A percentile compares a stretch with the other conserved stretches of the same genome.
Conservation (phyloP, 2,329 filamentous ascomycete genomes). For the Pseudogymnoascus sp. region DNA sequence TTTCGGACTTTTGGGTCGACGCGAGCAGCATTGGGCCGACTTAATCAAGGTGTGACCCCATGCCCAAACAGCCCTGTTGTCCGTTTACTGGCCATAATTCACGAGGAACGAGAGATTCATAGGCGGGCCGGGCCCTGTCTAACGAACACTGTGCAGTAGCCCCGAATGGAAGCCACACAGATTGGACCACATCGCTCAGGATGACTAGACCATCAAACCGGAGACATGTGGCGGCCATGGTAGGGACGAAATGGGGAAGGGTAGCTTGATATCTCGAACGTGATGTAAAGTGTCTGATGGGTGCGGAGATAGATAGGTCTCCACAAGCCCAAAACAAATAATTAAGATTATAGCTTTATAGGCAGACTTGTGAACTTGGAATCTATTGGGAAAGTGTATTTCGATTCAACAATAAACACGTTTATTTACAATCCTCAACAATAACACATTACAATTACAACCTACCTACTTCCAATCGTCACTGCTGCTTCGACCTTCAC, state of each 20-base stretch:
- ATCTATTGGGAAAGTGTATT: neutral
- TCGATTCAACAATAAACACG: neutral
- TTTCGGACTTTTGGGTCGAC: conserved; percentile 4
- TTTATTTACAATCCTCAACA: neutral
- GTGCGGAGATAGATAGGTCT: conserved; percentile 5
- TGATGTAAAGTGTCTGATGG: neutral
- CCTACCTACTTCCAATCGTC: neutral
- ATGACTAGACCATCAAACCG: conserved; percentile 2
- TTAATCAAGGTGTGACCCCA: conserved; percentile 6
- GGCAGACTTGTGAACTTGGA: neutral
- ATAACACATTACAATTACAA: neutral
- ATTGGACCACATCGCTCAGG: conserved; percentile 8
- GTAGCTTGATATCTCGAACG: conserved; percentile 1
- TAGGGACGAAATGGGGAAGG: neutral
- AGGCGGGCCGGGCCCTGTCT: conserved; percentile 3
- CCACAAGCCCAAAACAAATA: conserved; percentile 4
- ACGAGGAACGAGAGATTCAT: conserved; percentile 8
- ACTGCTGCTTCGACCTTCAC: neutral
- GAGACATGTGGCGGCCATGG: conserved; percentile 6
- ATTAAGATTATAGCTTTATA: neutral
- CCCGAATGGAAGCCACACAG: conserved; percentile 4
- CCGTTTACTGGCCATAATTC: neutral
- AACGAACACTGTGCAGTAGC: conserved; percentile 4
- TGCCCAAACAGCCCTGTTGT: conserved; percentile 2
- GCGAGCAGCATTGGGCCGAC: conserved; percentile 5